Evolutionary conservation across 2,329 filamentous ascomycete genomes (phyloP).

Genomic region (Alternaria brassicicola): DNA sequence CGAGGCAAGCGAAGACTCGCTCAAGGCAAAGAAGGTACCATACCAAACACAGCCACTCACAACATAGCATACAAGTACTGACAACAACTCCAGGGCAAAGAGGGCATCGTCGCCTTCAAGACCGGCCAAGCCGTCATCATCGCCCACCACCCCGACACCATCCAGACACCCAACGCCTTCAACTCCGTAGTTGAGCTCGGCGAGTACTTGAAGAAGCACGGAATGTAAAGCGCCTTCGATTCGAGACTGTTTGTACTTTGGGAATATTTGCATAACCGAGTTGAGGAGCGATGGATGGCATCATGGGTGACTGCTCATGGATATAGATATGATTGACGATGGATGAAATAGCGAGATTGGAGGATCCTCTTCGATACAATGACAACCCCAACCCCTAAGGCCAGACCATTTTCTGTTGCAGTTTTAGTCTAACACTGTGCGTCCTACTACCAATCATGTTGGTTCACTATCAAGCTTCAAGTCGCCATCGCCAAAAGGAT

Average conservation of each 20-base stretch:
- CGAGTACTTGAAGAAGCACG: conserved; percentile 80
- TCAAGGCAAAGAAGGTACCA: conserved; percentile 85
- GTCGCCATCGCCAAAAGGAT: neutral
- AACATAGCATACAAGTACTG: conserved; percentile 3
- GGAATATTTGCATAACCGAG: conserved; percentile 45
- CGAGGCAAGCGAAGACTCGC: conserved; percentile 74
- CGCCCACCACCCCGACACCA: conserved; percentile 78
- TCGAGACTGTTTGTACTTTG: conserved; percentile 43
- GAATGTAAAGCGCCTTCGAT: conserved; percentile 65
- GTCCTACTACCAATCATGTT: neutral
- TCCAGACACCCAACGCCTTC: conserved; percentile 76
- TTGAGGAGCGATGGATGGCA: conserved; percentile 14
- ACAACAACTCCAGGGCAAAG: conserved; percentile 66
- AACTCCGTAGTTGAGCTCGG: conserved; percentile 81
- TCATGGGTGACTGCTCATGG: conserved; percentile 9
- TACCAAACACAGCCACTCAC: neutral
- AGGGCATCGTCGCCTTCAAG: conserved; percentile 83
- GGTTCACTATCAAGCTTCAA: neutral
- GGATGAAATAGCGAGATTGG: conserved; percentile 16
- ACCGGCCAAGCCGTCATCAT: conserved; percentile 88
- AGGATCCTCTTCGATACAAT: conserved; percentile 17
- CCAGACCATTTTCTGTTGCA: neutral
- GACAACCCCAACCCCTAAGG: conserved; percentile 15
- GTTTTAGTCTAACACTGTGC: neutral
- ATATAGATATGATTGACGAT: conserved; percentile 17